Conservation (phyloP, 495 filamentous ascomycete species). For the Penicillium dipodomyicola region DNA sequence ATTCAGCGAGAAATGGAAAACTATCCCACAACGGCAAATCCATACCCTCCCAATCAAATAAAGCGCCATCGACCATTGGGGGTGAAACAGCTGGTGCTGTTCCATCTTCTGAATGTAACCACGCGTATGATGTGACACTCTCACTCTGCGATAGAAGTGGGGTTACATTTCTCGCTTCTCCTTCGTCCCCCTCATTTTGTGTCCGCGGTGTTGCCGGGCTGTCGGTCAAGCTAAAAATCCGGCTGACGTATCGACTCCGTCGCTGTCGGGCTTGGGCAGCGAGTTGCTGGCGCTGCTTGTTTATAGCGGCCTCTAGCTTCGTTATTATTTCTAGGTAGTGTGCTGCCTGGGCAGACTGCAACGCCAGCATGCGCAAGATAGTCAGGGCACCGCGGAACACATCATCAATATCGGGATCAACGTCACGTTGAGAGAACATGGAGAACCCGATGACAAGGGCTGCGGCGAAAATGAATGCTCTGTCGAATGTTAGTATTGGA, state of each 20-base stretch:
- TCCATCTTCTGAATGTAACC: slow-evolving; percentile 20
- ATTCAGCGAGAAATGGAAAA: slow-evolving; percentile 38
- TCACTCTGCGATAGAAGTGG: slow-evolving; percentile 12
- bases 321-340: slow-evolving; percentile 41
- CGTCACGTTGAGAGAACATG: slow-evolving; percentile 38
- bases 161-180: slow-evolving; percentile 12
- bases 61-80: slow-evolving; percentile 18
- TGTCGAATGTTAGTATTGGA: slow-evolving; percentile 17
- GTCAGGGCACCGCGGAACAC: slow-evolving; percentile 34
- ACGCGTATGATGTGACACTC: slow-evolving; percentile 18
- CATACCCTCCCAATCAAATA: slow-evolving; percentile 36
- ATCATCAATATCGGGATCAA: slow-evolving; percentile 31
- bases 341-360: slow-evolving; percentile 41
- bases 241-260: slow-evolving; percentile 38
- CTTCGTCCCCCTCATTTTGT: slow-evolving; percentile 6
- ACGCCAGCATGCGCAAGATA: slow-evolving; percentile 34
- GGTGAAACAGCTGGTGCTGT: slow-evolving; percentile 18
- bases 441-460: slow-evolving; percentile 45
- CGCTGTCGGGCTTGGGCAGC: slow-evolving; percentile 29
- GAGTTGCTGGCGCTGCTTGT: slow-evolving; percentile 34
- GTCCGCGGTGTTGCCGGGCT: slow-evolving; percentile 13
- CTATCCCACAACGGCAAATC: slow-evolving; percentile 38
- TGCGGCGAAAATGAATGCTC: slow-evolving; percentile 43
- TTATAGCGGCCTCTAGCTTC: slow-evolving; percentile 32
- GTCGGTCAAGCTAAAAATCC: slow-evolving; percentile 36